These are phyloP conservation scores for Tulasnella sp. DNA, from an alignment of 768 basidiomycete genomes.

Conservation along the genomic window DNA sequence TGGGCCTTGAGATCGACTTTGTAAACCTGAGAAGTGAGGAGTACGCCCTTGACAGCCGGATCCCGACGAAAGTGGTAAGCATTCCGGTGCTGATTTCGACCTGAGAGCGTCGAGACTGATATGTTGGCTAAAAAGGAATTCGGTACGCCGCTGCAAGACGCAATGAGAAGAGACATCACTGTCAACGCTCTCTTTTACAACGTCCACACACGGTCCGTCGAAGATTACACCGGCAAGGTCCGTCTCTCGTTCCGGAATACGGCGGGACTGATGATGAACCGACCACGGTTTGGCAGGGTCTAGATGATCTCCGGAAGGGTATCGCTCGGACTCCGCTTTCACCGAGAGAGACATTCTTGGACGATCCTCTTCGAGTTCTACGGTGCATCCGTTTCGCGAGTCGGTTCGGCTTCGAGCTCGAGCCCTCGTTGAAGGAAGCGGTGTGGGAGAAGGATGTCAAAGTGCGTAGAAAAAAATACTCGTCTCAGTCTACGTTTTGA, in stretches of 20 bases:
- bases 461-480: slow-evolving; percentile 27
- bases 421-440: slow-evolving; percentile 51
- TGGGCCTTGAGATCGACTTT: slow-evolving; percentile 79
- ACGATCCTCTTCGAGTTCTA: slow-evolving; percentile 89
- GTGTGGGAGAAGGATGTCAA: slow-evolving; percentile 52
- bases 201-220: slow-evolving; percentile 70
- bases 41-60: slow-evolving; percentile 77
- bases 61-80: slow-evolving; percentile 79
- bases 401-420: slow-evolving; percentile 73
- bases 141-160: slow-evolving; percentile 87
- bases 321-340: slow-evolving; percentile 81
- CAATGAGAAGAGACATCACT: slow-evolving; percentile 80
- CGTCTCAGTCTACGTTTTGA: background rate
- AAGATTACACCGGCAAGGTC: slow-evolving; percentile 79
- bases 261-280: background rate
- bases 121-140: slow-evolving; percentile 45
- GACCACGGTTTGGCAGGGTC: slow-evolving; percentile 40
- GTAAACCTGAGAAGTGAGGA: slow-evolving; percentile 90
- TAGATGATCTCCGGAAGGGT: slow-evolving; percentile 69
- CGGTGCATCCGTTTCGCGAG: slow-evolving; percentile 87
- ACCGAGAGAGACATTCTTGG: slow-evolving; percentile 77
- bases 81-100: slow-evolving; percentile 1
- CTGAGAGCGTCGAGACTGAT: background rate
- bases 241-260: background rate
- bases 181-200: slow-evolving; percentile 98